Evolutionary conservation across 2,329 filamentous ascomycete species (phyloP).

Genomic region (Hypocrella siamensis): DNA sequence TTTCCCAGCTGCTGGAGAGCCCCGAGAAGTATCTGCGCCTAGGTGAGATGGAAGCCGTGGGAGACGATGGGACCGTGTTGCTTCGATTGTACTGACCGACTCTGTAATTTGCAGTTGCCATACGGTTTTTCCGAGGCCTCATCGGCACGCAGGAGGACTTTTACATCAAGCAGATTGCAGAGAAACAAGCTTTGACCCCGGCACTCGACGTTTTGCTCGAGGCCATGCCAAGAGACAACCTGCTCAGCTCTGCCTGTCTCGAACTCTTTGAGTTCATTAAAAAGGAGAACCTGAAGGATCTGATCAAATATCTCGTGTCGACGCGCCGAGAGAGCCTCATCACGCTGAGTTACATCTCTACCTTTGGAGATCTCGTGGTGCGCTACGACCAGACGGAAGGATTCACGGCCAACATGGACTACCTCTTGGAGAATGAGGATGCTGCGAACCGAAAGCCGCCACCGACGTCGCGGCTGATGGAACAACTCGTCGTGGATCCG

Average conservation of each 20-base stretch:
- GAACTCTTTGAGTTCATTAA: conserved; percentile 90
- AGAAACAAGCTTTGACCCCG: conserved; percentile 67
- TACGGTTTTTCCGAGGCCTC: conserved; percentile 86
- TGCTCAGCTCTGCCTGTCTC: conserved; percentile 83
- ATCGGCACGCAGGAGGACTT: conserved; percentile 80
- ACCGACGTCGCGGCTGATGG: conserved; percentile 45
- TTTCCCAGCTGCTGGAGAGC: conserved; percentile 67
- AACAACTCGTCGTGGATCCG: conserved; percentile 57
- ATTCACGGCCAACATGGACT: conserved; percentile 49
- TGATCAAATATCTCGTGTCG: conserved; percentile 72
- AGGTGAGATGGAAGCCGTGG: conserved; percentile 41
- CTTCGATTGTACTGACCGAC: not conserved
- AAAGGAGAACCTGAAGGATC: conserved; percentile 62
- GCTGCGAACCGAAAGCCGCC: conserved; percentile 29
- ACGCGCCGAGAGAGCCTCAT: conserved; percentile 67
- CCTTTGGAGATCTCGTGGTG: conserved; percentile 60
- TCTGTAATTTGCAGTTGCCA: conserved; percentile 41
- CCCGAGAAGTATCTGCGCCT: conserved; percentile 88
- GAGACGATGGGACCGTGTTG: no score
- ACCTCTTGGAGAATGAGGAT: conserved; percentile 57
- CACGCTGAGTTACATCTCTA: conserved; percentile 66
- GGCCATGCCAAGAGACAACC: conserved; percentile 81
- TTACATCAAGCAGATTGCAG: conserved; percentile 71
- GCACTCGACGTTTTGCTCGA: conserved; percentile 72
- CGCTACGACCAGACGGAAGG: conserved; percentile 68